Evolutionary conservation across 805 yeast genomes (phyloP), one percentile per base, ranked within the genome.

Genomic region (Lachancea mirantina): DNA sequence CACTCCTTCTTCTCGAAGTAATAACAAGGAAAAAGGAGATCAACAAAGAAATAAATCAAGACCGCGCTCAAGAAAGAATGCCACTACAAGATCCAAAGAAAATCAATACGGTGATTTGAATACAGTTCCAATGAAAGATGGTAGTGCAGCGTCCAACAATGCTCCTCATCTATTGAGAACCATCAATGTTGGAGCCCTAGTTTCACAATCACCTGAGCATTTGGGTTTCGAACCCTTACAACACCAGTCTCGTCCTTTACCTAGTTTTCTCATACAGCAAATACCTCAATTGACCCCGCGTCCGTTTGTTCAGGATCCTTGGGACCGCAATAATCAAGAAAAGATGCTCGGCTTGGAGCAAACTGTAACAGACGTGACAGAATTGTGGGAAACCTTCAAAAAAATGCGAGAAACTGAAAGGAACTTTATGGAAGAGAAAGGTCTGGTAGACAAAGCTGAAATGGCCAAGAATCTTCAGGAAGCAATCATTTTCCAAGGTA

Each of bases 381-480:
- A 80, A 2, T 56, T 85, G 6, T 85, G 81, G 55, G 94, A 84
- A 45, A 75, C 76, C 28, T 70, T 84, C 35, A 88, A 78, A 47
- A 68, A 62, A 32, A 68, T 83, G 74, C 68, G 95, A 36, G 87
- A 79, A 11, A 55, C 52, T 5, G 97, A 88, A 58, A 65, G 97
- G 37, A 59, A 60, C 26, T 67, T 74, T 35, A 87, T 88, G 95
- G 95, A 87, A 49, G 57, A 64, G 1, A 60, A 75, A 36, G 94
- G 94, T 1, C 61, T 85, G 4, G 96, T 92, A 3, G 98, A 92
- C 55, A 79, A 78, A 27, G 95, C 84, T 43, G 87, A 85, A 42
- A 74, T 73, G 0, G 74, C 85, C 25, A 85, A 87, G 57, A 77
- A 79, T 35, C 65, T 92, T n/a, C 77, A 74, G 39, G 94, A 89